Percentiles rank a stretch among this genome's conserved stretches.
These are phyloP conservation scores for Cordyceps javanica DNA, from an alignment of 2,329 filamentous ascomycete species.

Conservation along the genomic window DNA sequence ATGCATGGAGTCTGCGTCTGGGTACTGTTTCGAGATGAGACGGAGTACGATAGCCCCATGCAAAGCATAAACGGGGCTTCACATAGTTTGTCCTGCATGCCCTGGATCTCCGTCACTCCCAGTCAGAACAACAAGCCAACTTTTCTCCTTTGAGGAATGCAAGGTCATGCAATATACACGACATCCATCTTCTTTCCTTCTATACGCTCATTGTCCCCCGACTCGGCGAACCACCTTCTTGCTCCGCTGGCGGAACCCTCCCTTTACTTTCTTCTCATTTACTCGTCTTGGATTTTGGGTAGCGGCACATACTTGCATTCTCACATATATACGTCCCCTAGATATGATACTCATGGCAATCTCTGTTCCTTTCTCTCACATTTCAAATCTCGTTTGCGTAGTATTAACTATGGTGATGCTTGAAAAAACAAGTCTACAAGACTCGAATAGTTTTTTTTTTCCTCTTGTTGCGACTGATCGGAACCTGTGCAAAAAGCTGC, in stretches of 20 bases:
- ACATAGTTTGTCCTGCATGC: neutral
- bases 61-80: neutral
- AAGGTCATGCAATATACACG: neutral
- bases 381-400: neutral
- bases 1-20: neutral
- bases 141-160: neutral
- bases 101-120: neutral
- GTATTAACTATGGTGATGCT: neutral
- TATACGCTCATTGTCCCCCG: neutral
- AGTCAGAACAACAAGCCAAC: neutral
- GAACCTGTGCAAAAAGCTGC: too few species aligned
- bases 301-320: constrained; percentile 3
- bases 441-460: neutral
- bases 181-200: neutral
- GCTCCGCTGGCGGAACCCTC: constrained; percentile 1
- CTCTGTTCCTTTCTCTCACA: neutral
- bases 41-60: neutral
- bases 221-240: neutral
- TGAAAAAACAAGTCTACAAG: neutral
- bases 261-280: neutral
- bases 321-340: neutral
- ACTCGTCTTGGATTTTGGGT: neutral
- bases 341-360: neutral
- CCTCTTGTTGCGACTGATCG: too few species aligned
- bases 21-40: constrained; percentile 13